Conservation (phyloP, 1,284 basidiomycete genomes). For the Papiliotrema nemorosa region DNA sequence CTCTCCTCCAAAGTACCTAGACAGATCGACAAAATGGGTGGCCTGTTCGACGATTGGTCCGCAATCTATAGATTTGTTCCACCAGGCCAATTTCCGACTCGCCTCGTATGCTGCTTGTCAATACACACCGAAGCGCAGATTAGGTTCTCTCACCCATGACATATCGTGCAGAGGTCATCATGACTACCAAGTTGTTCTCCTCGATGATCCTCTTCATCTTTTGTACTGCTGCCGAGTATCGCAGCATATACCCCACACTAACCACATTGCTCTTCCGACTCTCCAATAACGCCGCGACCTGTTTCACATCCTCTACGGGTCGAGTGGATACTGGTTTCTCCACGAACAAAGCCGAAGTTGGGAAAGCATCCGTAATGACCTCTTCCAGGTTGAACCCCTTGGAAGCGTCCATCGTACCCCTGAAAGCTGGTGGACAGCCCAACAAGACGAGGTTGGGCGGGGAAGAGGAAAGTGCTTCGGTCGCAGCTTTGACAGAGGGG, state of each 20-base stretch:
- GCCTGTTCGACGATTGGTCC: constrained; percentile 92
- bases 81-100: constrained; percentile 58
- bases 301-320: constrained; percentile 44
- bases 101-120: constrained; percentile 14
- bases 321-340: constrained; percentile 59
- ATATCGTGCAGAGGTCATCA: constrained; percentile 89
- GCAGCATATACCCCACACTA: constrained; percentile 82
- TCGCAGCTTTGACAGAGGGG: constrained; percentile 58
- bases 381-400: constrained; percentile 69
- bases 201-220: constrained; percentile 91
- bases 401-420: constrained; percentile 65
- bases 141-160: constrained; percentile 39
- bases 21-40: constrained; percentile 69
- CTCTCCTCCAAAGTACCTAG: constrained; percentile 93
- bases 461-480: neutral
- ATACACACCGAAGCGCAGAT: neutral
- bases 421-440: constrained; percentile 85
- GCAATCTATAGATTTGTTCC: constrained; percentile 71
- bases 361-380: constrained; percentile 80
- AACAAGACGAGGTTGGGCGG: constrained; percentile 59
- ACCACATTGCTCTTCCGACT: constrained; percentile 63
- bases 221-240: constrained; percentile 85
- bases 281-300: constrained; percentile 63
- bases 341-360: constrained; percentile 76
- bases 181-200: constrained; percentile 84